Base-by-base conservation (phyloP, 139 green algal species). In the Picochlorum sp. region DNA sequence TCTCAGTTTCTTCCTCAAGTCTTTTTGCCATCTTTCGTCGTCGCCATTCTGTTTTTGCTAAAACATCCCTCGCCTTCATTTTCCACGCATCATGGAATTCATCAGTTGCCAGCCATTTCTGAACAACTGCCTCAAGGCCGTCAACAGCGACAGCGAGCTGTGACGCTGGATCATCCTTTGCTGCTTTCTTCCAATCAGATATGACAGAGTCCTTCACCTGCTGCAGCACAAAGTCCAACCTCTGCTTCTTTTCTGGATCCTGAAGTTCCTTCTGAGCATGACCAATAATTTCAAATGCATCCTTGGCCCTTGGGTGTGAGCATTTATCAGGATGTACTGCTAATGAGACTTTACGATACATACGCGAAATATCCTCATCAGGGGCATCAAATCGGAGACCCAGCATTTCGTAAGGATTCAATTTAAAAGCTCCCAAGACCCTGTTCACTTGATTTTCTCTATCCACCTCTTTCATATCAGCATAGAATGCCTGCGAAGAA, bases 391-490 rank as follows among this genome's bases (percentile, higher is more conserved):
- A 95, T 1, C 69, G 64, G 61, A 98, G 66, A 58, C 86, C 87
- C 8, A 98, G 73, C 61, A 95, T 83, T 72, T 98, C 92, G 74
- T 85, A 98, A 0, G 92, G 92, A 61, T 98, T 98, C 6, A 98
- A 80, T 73, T 97, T 97, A 80, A 98, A 98, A 3, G 87, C 84
- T 45, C 75, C 79, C 28, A 98, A 66, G 8, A 98, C 88, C 34
- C 92, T 84, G 58, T 88, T 83, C 21, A 97, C 92, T 62, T 98
- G 92, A 61, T 94, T 94, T 63, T 97, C 86, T 1, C 90, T 71
- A 68, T 96, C 87, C 10, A 91, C 86, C 20, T 90, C 90, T n/a
- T 79, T 83, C 38, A 97, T 67, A 28, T 96, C 90, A 3, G 69
- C 57, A 49, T 94, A 96, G 56, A 97, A 97, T 11, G 34, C 34